Evolutionary conservation across 441 rosid species (phyloP), one percentile per base, ranked within the genome.

Genomic region (Gossypium lobatum): DNA sequence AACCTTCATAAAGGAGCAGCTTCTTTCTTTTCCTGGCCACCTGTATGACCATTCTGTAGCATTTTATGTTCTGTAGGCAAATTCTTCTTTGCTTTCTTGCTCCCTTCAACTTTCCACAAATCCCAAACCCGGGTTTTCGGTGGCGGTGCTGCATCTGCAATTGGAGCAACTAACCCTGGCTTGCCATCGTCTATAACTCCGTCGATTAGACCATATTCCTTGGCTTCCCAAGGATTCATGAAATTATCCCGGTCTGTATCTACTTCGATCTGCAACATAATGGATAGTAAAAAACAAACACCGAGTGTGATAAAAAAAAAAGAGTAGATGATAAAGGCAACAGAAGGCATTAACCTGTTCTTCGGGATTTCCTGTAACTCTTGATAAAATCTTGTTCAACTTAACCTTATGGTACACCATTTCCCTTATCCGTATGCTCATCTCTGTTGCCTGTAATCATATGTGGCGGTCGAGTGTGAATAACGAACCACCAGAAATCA

Each of bases 211-310:
- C 97, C 98, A 1, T 93, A 93, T 62, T 90, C 92, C 84, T 89
- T 90, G 3, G 98, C 96, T 79, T 93, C 90, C 97, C 96, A 92
- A 14, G 95, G 86, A 74, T 81, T 85, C 97, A 93, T 87, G 85
- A 89, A 92, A 66, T 88, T 85, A 69, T 93, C 97, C 37, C 92
- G 92, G 70, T 84, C 92, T 23, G 96, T 88, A 75, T 93, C 98
- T 42, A 81, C 73, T 70, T 90, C 91, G n/a, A 93, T 83, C 97
- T 93, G 84, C 68, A 63, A 58, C 31, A 14, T 8, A 1, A 52
- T 2, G 18, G 64, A 17, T 37, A 0, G 50, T 14, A n/a, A 57
- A 23, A 65, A 37, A 64, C 18, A 4, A 2, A 17, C 4, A 17
- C 2, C 17, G 28, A 68, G 46, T 54, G 11, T 37, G 42, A 37